These are phyloP conservation scores for Leersia perrieri DNA, from an alignment of 176 grass and related monocot genomes.

Conservation along the genomic window DNA sequence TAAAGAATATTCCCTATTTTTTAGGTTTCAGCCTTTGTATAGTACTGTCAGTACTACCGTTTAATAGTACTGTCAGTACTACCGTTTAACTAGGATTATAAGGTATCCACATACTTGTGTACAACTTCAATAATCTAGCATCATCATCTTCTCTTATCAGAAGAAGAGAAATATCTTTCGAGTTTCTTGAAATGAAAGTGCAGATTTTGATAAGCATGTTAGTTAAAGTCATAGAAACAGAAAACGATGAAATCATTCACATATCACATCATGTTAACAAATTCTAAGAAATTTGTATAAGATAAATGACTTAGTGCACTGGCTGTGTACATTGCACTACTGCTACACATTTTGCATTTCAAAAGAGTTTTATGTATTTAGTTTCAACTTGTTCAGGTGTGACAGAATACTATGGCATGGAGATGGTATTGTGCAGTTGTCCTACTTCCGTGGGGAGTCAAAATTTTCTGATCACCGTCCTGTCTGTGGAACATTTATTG, in stretches of 20 bases:
- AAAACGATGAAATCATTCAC: constrained; percentile 13
- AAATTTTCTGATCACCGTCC: constrained; percentile 82
- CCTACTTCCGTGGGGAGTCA: constrained; percentile 63
- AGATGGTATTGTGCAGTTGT: constrained; percentile 54
- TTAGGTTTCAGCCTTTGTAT: not conserved
- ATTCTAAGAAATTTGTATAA: not conserved
- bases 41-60: too few species aligned
- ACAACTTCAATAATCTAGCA: not conserved
- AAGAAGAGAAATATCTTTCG: not conserved
- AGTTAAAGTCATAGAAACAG: not conserved
- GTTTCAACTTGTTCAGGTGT: constrained; percentile 52
- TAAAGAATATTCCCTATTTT: not conserved
- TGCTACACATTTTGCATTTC: not conserved
- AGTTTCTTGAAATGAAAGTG: not conserved
- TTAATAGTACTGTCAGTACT: not conserved
- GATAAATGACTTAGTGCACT: not conserved
- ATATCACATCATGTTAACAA: not conserved
- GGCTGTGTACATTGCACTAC: not conserved
- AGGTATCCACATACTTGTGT: not conserved
- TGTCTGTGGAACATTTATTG: constrained; percentile 61
- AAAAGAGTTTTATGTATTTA: not conserved
- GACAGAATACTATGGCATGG: constrained; percentile 82
- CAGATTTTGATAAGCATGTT: not conserved
- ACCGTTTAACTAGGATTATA: not conserved
- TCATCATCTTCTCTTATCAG: not conserved